These are phyloP conservation scores for Chiua sp. DNA, from an alignment of 1,284 basidiomycete species.

Conservation along the genomic window DNA sequence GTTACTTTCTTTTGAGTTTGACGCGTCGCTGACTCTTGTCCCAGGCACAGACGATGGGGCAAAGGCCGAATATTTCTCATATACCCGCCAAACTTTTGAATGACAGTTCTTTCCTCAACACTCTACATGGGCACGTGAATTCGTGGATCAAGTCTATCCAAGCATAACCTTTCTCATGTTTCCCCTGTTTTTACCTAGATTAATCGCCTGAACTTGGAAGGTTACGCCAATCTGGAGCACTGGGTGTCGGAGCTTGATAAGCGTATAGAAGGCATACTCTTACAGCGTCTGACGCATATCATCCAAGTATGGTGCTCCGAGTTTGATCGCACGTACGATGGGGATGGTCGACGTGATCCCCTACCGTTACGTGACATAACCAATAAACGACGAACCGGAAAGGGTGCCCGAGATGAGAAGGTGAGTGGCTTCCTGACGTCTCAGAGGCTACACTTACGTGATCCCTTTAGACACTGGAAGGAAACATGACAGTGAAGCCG, in stretches of 20 bases:
- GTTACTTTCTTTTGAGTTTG: background rate
- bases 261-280: conserved; percentile 83
- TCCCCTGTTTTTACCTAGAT: conserved; percentile 56
- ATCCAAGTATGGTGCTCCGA: conserved; percentile 90
- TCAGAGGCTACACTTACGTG: conserved; percentile 1
- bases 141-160: conserved; percentile 99
- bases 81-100: conserved; percentile 78
- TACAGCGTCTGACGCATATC: conserved; percentile 80
- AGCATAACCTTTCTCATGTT: conserved; percentile 41
- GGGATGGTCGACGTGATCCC: conserved; percentile 59
- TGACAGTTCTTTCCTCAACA: conserved; percentile 94
- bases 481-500: conserved; percentile 75
- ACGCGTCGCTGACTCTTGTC: conserved; percentile 15
- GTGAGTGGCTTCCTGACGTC: conserved; percentile 37
- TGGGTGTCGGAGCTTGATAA: conserved; percentile 93
- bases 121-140: conserved; percentile 94
- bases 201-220: conserved; percentile 93
- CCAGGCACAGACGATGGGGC: conserved; percentile 60
- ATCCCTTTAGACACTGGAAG: conserved; percentile 61
- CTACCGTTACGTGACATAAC: conserved; percentile 56
- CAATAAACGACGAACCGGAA: conserved; percentile 68
- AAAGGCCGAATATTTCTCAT: conserved; percentile 76
- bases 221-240: conserved; percentile 95
- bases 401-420: conserved; percentile 76
- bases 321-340: conserved; percentile 77